phyloP scores from a whole-genome alignment of 768 basidiomycete genomes.

The Psilocybe azurescens region DNA sequence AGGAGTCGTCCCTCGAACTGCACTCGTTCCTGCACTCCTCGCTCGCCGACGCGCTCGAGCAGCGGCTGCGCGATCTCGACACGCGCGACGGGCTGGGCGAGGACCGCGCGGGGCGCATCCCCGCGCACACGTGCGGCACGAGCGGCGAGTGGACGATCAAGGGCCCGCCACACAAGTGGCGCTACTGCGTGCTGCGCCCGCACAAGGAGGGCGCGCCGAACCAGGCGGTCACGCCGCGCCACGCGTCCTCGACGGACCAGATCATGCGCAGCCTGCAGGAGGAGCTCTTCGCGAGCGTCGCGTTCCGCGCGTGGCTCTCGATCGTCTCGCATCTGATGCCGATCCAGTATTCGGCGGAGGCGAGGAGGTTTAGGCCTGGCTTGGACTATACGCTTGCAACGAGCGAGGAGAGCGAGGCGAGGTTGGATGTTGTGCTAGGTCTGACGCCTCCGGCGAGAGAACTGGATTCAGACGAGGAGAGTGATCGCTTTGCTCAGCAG shows the following conservation, averaged over 20 bases:
- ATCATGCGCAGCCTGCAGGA: slow-evolving; percentile 75
- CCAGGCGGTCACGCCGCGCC: slow-evolving; percentile 55
- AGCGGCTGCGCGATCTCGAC: slow-evolving; percentile 69
- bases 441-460: slow-evolving; percentile 70
- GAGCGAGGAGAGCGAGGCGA: slow-evolving; percentile 79
- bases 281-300: slow-evolving; percentile 74
- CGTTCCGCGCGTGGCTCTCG: slow-evolving; percentile 92
- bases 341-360: slow-evolving; percentile 74
- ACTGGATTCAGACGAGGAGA: slow-evolving; percentile 31
- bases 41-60: slow-evolving; percentile 71
- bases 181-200: slow-evolving; percentile 76
- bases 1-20: slow-evolving; percentile 88
- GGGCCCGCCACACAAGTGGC: slow-evolving; percentile 95
- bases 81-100: slow-evolving; percentile 63
- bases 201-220: slow-evolving; percentile 40
- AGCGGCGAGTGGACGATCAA: slow-evolving; percentile 66
- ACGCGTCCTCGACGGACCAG: slow-evolving; percentile 56
- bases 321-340: slow-evolving; percentile 76
- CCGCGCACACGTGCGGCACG: slow-evolving; percentile 72
- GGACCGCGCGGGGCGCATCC: slow-evolving; percentile 57
- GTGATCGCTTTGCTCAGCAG: slow-evolving; percentile 19
- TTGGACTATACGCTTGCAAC: slow-evolving; percentile 95
- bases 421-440: slow-evolving; percentile 86
- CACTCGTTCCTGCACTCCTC: slow-evolving; percentile 81
- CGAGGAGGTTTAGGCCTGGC: slow-evolving; percentile 88